These are phyloP conservation scores for Cornus suecica DNA, from an alignment of 148 eudicot genomes.

Conservation along the genomic window DNA sequence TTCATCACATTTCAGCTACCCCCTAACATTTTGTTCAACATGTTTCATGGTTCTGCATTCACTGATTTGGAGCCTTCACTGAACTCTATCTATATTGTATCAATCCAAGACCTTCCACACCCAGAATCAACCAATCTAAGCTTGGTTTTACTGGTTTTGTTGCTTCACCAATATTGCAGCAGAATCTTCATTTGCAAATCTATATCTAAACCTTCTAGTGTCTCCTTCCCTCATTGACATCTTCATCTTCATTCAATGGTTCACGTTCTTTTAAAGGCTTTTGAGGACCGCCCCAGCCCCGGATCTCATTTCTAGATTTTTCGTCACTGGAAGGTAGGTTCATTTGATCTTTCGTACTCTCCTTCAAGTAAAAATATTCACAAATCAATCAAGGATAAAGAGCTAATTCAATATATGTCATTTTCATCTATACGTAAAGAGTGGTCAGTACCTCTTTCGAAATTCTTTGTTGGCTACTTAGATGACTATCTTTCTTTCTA, in stretches of 20 bases:
- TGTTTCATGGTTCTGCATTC: not conserved
- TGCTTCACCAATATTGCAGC: not conserved
- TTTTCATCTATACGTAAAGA: not conserved
- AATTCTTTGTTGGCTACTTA: conserved; percentile 4
- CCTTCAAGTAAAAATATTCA: conserved; percentile 29
- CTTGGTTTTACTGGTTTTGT: not conserved
- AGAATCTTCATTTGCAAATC: not conserved
- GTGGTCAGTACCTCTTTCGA: conserved; percentile 36
- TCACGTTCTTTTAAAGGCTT: conserved; percentile 44
- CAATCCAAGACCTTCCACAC: not conserved
- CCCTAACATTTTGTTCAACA: not conserved
- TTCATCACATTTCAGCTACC: not conserved
- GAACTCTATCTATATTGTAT: too few relatives aligned
- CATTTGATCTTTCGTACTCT: conserved; percentile 23
- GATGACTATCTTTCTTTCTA: conserved; percentile 31
- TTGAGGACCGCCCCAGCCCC: conserved; percentile 44
- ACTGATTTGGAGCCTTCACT: not conserved
- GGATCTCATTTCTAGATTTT: conserved; percentile 42
- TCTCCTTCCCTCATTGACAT: conserved; percentile 30
- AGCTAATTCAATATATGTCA: not conserved
- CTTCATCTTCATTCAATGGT: conserved; percentile 34
- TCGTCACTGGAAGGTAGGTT: conserved; percentile 53
- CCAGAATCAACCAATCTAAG: not conserved
- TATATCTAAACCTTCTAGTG: conserved; percentile 16
- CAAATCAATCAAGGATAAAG: not conserved